These are phyloP conservation scores for Fusarium bactridioides DNA, from an alignment of 2,329 filamentous ascomycete species.

Conservation along the genomic window DNA sequence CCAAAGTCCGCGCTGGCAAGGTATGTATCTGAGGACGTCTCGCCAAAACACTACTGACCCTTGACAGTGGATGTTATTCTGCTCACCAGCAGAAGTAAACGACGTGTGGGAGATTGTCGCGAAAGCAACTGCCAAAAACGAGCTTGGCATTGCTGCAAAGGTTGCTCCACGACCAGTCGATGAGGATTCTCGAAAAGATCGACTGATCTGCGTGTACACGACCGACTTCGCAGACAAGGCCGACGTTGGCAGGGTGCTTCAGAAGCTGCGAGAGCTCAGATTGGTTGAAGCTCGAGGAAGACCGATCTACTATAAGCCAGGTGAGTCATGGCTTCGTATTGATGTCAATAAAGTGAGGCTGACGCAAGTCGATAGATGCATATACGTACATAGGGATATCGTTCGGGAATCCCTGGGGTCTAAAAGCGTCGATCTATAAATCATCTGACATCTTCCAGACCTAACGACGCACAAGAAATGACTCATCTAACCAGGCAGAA, in stretches of 20 bases:
- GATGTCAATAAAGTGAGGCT: conserved; percentile 11
- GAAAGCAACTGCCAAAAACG: conserved; percentile 70
- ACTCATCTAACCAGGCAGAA: not conserved
- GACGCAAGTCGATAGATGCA: conserved; percentile 58
- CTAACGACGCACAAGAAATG: conserved; percentile 10
- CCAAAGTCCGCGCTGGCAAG: conserved; percentile 71
- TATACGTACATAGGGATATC: conserved; percentile 73
- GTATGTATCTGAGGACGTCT: conserved; percentile 45
- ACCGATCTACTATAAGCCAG: conserved; percentile 80
- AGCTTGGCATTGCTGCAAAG: conserved; percentile 77
- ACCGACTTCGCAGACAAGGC: conserved; percentile 72
- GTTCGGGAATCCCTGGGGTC: conserved; percentile 66
- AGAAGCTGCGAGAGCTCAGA: conserved; percentile 67
- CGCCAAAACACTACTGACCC: conserved; percentile 42
- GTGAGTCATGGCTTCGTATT: conserved; percentile 52
- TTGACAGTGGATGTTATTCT: conserved; percentile 78
- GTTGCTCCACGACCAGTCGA: conserved; percentile 64
- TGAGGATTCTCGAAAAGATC: conserved; percentile 50
- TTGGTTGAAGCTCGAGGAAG: conserved; percentile 59
- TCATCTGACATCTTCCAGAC: conserved; percentile 52
- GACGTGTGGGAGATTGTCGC: conserved; percentile 72
- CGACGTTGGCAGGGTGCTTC: conserved; percentile 74
- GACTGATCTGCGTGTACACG: conserved; percentile 82
- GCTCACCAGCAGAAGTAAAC: conserved; percentile 61
- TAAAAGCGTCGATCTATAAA: conserved; percentile 66